Evolutionary conservation across 2,329 filamentous ascomycete genomes (phyloP), one percentile per base, ranked within the genome.

Genomic region (Fusarium pseudograminearum): DNA sequence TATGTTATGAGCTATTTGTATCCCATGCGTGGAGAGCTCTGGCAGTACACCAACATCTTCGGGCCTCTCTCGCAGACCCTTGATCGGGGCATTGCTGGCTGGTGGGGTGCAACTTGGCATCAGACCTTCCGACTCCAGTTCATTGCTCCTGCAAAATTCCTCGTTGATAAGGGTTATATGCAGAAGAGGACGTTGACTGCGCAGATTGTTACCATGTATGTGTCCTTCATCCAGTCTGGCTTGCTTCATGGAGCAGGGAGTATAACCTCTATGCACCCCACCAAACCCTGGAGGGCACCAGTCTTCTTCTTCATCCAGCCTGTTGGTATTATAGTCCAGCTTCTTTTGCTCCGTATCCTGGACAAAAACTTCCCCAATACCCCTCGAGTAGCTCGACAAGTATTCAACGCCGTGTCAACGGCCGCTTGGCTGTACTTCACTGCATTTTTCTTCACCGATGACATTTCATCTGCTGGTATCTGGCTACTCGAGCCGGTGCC

Each of bases 21-120:
- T 28, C 87, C 88, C 10, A 77, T 81, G 44, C 81, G 83, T 44
- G 78, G 77, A 10, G 80, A 86, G 47, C 79, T 87, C 4, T 89
- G 85, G 86, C 81, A 84, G 50, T 82, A 84, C 64, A 83, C 88
- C 1, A 79, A 86, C 31, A 81, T 86, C 7, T 84, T 89, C 62
- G 90, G 91, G 15, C 82, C 82, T 22, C 81, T 86, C 57, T 73
- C 73, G 1, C 79, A 83, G 28, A 83, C 94, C 3, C 79, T 90
- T 14, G 87, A 93, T 65, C 83, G 88, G 61, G 94, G 95, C 0
- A 83, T 98, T 3, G 85, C 87, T 1, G 94, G 94, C 1, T 91
- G 91, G 80, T 98, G 95, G 95, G 90, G 92, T 45, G 84, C 83
- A 24, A 95, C 89, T 85, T 98, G 95, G 95, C 95, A 98, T 78